Conservation (phyloP, 1,139 yeast genomes). For the Geotrichum cucujoidarum region DNA sequence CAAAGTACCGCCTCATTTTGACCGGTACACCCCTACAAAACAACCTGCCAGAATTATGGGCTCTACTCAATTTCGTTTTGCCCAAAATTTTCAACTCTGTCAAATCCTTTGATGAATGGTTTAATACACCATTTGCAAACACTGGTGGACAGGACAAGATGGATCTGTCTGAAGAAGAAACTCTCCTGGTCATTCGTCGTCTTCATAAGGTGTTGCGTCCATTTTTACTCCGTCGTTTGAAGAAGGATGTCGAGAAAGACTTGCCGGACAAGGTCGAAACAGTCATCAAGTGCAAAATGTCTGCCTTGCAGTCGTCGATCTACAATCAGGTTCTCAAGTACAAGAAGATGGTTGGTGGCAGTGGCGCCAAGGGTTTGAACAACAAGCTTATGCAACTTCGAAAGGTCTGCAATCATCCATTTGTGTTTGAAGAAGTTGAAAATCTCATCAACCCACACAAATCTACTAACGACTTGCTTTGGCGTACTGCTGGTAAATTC, state of each 20-base stretch:
- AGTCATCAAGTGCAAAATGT: constrained; percentile 91
- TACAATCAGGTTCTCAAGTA: constrained; percentile 89
- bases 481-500: constrained; percentile 91
- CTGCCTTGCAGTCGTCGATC: constrained; percentile 74
- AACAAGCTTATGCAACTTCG: constrained; percentile 95
- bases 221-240: constrained; percentile 85
- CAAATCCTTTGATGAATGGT: constrained; percentile 98
- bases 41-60: constrained; percentile 96
- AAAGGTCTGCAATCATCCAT: constrained; percentile 96
- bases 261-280: constrained; percentile 93
- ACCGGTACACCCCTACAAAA: constrained; percentile 98
- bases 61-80: constrained; percentile 84
- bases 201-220: constrained; percentile 94
- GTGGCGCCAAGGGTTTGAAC: constrained; percentile 85
- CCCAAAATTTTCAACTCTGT: constrained; percentile 97
- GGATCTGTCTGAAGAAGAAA: constrained; percentile 94
- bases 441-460: constrained; percentile 72
- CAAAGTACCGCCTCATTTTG: constrained; percentile 80
- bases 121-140: constrained; percentile 95
- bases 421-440: constrained; percentile 93
- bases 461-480: constrained; percentile 56
- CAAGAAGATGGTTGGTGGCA: constrained; percentile 72
- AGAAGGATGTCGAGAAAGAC: constrained; percentile 95
- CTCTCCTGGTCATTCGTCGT: constrained; percentile 87
- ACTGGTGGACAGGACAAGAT: constrained; percentile 92